Evolutionary conservation across 75 land plant species (phyloP).

Genomic region (Azolla pinnata): DNA sequence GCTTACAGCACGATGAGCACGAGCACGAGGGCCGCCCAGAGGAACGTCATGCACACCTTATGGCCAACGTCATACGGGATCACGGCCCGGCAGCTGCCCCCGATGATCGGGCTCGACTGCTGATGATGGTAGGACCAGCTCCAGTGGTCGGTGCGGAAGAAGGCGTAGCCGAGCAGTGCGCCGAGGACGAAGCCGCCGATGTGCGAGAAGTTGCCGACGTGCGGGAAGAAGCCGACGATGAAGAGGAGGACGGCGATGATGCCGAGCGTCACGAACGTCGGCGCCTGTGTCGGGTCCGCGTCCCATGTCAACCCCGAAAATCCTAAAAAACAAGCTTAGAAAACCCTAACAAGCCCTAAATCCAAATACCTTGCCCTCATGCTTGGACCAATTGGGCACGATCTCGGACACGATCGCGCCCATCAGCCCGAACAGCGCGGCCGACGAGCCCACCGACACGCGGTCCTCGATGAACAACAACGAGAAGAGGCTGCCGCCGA

Average conservation of each 20-base stretch:
- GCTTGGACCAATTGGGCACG: slow-evolving; percentile 30
- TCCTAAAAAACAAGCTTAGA: neutral
- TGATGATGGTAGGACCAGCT: too few relatives aligned
- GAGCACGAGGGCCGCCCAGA: slow-evolving; percentile 1
- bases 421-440: slow-evolving; percentile 42
- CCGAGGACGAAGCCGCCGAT: slow-evolving; percentile 87
- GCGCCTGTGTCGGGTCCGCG: too few relatives aligned
- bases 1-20: slow-evolving; percentile 4
- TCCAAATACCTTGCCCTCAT: slow-evolving; percentile 23
- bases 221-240: slow-evolving; percentile 79
- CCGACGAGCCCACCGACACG: slow-evolving; percentile 34
- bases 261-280: slow-evolving; percentile 48
- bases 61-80: too few relatives aligned
- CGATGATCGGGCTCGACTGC: too few relatives aligned
- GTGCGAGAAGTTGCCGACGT: slow-evolving; percentile 84
- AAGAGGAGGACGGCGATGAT: slow-evolving; percentile 55
- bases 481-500: slow-evolving; percentile 31
- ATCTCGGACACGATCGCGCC: slow-evolving; percentile 38
- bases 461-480: slow-evolving; percentile 28
- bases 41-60: slow-evolving; percentile 14
- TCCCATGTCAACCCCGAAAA: too few relatives aligned
- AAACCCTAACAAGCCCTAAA: neutral
- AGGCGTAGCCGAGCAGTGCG: slow-evolving; percentile 76
- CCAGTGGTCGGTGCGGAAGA: too few relatives aligned
- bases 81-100: too few relatives aligned